Conservation (phyloP, 78 protist genomes). For the Dictyostelium firmibasis region DNA sequence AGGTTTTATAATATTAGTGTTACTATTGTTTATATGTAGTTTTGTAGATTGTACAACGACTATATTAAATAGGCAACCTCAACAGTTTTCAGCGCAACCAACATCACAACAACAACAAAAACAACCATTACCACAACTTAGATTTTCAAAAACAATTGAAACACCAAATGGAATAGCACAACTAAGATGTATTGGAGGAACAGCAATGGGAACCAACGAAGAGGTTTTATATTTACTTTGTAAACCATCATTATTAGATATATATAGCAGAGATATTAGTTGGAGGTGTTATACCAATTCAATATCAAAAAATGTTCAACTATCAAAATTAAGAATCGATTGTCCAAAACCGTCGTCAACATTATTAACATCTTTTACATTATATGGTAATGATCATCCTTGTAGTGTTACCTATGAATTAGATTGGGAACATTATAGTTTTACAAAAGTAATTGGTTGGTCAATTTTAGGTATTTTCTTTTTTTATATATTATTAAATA, state of each 20-base stretch:
- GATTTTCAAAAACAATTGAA: conserved; percentile 4
- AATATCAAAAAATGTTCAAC: conserved; percentile 20
- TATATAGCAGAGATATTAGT: neutral
- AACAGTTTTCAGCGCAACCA: too few relatives aligned
- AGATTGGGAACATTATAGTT: neutral
- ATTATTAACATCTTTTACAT: neutral
- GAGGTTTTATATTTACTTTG: conserved; percentile 5
- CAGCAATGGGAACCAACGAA: neutral
- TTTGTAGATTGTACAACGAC: neutral
- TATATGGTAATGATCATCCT: conserved; percentile 33
- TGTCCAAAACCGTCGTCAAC: neutral
- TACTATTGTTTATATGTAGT: neutral
- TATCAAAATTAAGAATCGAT: conserved; percentile 9
- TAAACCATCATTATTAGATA: conserved; percentile 14
- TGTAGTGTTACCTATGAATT: conserved; percentile 19
- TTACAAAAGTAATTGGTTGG: conserved; percentile 7
- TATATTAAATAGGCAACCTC: neutral
- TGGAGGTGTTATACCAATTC: conserved; percentile 20
- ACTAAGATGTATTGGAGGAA: conserved; percentile 22
- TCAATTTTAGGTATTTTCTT: neutral
- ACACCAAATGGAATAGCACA: neutral
- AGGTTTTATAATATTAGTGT: neutral
- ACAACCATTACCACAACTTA: neutral
- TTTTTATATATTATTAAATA: conserved; percentile 14
- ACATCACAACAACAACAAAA: neutral